A percentile compares a stretch with the other conserved stretches of the same genome.
These are phyloP conservation scores for Ambrosia artemisiifolia DNA, from an alignment of 129 eudicot genomes.

Conservation along the genomic window DNA sequence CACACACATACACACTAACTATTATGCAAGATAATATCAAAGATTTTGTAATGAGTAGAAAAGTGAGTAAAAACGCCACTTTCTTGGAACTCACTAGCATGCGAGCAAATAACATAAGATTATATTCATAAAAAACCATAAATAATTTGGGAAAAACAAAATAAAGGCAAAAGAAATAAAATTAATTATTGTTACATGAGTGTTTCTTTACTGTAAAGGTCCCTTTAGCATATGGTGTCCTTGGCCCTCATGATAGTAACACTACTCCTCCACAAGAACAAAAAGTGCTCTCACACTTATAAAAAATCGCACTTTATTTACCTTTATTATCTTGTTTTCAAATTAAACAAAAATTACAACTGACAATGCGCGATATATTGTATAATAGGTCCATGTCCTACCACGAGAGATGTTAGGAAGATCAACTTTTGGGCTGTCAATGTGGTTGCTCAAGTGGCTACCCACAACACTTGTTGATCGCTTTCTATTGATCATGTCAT, in stretches of 20 bases:
- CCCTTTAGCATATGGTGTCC: constrained; percentile 38
- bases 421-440: constrained; percentile 96
- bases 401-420: constrained; percentile 95
- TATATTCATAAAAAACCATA: constrained; percentile 16
- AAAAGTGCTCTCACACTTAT: constrained; percentile 21
- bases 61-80: constrained; percentile 42
- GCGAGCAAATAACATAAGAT: constrained; percentile 41
- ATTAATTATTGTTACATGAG: constrained; percentile 27
- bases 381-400: constrained; percentile 75
- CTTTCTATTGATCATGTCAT: constrained; percentile 55
- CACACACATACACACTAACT: background rate
- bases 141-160: constrained; percentile 1
- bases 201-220: constrained; percentile 41
- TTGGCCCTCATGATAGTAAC: constrained; percentile 45
- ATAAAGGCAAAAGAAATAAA: constrained; percentile 17
- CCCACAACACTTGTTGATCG: constrained; percentile 78
- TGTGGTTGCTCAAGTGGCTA: constrained; percentile 97
- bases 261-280: constrained; percentile 31
- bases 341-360: constrained; percentile 11
- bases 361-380: constrained; percentile 24
- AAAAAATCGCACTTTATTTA: constrained; percentile 21
- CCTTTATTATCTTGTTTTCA: constrained; percentile 1
- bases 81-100: constrained; percentile 88
- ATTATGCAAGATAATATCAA: constrained; percentile 13
- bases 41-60: constrained; percentile 31